Conservation (phyloP, 192 early-diverging fungal species). For the Neocallimastix lanati region DNA sequence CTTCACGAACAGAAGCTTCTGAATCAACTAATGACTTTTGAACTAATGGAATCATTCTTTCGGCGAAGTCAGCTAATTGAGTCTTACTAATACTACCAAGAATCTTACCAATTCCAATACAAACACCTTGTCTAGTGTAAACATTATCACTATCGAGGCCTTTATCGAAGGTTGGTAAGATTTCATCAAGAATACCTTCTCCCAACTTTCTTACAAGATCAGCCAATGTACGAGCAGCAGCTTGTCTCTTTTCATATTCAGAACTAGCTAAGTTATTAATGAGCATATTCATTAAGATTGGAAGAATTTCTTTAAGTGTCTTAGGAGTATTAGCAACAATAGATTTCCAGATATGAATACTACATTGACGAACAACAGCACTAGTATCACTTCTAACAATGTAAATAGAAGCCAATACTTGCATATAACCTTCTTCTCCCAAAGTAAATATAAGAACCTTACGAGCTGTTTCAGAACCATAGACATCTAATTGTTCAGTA, state of each 20-base stretch:
- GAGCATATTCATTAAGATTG: conserved; percentile 78
- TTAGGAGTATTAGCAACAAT: conserved; percentile 91
- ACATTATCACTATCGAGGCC: conserved; percentile 48
- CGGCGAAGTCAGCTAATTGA: conserved; percentile 67
- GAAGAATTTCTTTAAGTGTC: conserved; percentile 85
- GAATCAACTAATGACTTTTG: conserved; percentile 69
- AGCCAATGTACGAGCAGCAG: conserved; percentile 76
- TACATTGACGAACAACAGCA: conserved; percentile 56
- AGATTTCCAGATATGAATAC: conserved; percentile 85
- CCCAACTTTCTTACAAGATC: conserved; percentile 92
- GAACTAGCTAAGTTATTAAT: conserved; percentile 57
- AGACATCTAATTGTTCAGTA: conserved; percentile 33
- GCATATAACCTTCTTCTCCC: conserved; percentile 67
- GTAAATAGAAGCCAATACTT: conserved; percentile 75
- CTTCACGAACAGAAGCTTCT: conserved; percentile 71
- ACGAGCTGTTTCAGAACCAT: conserved; percentile 39
- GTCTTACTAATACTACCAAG: conserved; percentile 66
- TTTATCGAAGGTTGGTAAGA: conserved; percentile 78
- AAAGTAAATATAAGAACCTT: conserved; percentile 59
- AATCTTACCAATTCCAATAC: conserved; percentile 80
- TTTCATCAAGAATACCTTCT: conserved; percentile 65
- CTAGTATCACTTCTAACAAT: conserved; percentile 69
- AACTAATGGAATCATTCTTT: conserved; percentile 65
- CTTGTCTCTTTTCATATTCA: conserved; percentile 60
- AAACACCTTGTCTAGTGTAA: conserved; percentile 75